phyloP scores from a whole-genome alignment of 2,329 filamentous ascomycete species.

The Chrysoporthe austroafricana region DNA sequence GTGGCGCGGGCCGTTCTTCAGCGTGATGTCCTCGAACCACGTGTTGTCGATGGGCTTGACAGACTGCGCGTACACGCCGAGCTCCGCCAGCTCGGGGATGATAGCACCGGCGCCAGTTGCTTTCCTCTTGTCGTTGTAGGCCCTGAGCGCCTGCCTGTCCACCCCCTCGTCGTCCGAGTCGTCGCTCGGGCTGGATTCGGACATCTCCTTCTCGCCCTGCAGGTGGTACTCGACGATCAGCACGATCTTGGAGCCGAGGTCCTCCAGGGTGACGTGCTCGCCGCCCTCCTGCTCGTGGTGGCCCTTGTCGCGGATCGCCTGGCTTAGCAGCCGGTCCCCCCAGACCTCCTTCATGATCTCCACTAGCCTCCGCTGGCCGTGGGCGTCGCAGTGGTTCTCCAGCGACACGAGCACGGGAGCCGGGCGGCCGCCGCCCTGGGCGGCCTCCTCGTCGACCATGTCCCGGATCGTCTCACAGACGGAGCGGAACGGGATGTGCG shows the following conservation, averaged over 20 bases:
- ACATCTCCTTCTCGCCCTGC: constrained; percentile 49
- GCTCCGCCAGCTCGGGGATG: constrained; percentile 65
- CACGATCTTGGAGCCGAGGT: constrained; percentile 65
- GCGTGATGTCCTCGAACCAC: constrained; percentile 59
- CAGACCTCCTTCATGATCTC: constrained; percentile 69
- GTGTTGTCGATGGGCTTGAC: constrained; percentile 69
- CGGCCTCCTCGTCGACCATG: constrained; percentile 62
- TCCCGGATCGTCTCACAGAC: constrained; percentile 70
- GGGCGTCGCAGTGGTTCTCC: constrained; percentile 66
- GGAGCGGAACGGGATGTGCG: constrained; percentile 64
- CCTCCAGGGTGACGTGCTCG: constrained; percentile 60
- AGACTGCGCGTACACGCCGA: constrained; percentile 72
- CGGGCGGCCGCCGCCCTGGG: constrained; percentile 39
- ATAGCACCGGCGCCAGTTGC: constrained; percentile 51
- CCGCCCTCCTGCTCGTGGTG: constrained; percentile 57
- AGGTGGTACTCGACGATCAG: constrained; percentile 72
- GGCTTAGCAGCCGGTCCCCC: constrained; percentile 62
- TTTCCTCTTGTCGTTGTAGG: constrained; percentile 59
- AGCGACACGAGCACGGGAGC: constrained; percentile 67
- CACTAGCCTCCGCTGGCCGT: constrained; percentile 64
- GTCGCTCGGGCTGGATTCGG: constrained; percentile 37
- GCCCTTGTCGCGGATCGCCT: constrained; percentile 59
- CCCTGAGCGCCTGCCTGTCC: constrained; percentile 53
- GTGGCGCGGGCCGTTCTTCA: constrained; percentile 63
- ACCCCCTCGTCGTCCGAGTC: constrained; percentile 42